A percentile compares a stretch with the other conserved stretches of the same genome.
These are phyloP conservation scores for Talaromyces amestolkiae DNA, from an alignment of 2,329 filamentous ascomycete genomes.

Conservation along the genomic window DNA sequence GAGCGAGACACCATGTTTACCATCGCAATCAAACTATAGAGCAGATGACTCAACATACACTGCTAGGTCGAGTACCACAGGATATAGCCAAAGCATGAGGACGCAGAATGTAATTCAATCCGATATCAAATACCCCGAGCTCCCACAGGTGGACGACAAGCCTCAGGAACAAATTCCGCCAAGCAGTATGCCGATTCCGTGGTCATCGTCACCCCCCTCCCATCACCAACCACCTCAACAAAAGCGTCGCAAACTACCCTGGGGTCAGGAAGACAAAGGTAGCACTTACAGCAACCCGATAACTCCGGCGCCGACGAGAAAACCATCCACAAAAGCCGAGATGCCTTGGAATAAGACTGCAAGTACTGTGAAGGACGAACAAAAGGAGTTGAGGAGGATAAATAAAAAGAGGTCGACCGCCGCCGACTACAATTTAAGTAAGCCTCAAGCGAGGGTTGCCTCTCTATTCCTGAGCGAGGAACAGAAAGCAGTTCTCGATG, in stretches of 20 bases:
- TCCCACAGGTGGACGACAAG: conserved; percentile 30
- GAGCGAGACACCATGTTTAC: background rate
- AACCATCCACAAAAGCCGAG: conserved; percentile 42
- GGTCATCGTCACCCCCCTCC: conserved; percentile 61
- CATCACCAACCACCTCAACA: conserved; percentile 38
- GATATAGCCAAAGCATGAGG: background rate
- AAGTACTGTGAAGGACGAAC: conserved; percentile 73
- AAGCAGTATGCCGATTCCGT: conserved; percentile 63
- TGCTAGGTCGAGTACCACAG: background rate
- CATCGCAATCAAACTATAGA: background rate
- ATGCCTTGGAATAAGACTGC: conserved; percentile 71
- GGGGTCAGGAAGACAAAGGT: conserved; percentile 39
- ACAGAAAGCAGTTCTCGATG: conserved; percentile 75
- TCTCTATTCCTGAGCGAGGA: conserved; percentile 77
- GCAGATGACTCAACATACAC: background rate
- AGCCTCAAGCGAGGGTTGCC: conserved; percentile 41
- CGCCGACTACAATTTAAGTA: conserved; percentile 40
- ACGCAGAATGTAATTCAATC: conserved; percentile 8
- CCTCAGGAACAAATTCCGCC: conserved; percentile 29
- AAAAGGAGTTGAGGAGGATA: conserved; percentile 68
- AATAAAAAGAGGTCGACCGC: conserved; percentile 51
- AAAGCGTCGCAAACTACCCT: conserved; percentile 68
- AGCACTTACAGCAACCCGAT: conserved; percentile 30
- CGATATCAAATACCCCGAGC: conserved; percentile 37
- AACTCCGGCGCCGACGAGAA: conserved; percentile 47